phyloP scores from a whole-genome alignment of 805 yeast species.

The Candida montana region DNA sequence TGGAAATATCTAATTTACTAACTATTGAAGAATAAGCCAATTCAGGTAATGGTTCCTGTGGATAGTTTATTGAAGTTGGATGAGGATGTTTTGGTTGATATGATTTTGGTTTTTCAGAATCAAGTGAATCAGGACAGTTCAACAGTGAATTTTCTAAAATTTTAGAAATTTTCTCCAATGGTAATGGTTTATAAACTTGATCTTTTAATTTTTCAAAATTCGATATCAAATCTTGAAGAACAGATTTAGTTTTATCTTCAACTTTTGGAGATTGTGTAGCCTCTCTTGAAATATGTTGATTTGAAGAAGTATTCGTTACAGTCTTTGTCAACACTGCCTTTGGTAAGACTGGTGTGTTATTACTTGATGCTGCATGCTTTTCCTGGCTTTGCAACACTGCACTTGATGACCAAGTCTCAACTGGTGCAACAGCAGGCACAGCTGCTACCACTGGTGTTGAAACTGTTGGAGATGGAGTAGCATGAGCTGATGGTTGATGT shows the following conservation, averaged over 20 bases:
- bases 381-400: slow-evolving; percentile 1
- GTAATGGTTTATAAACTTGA: slow-evolving; percentile 47
- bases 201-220: slow-evolving; percentile 29
- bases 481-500: not conserved
- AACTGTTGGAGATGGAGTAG: not conserved
- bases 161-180: slow-evolving; percentile 47
- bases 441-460: not conserved
- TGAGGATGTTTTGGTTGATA: slow-evolving; percentile 75
- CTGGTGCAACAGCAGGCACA: not conserved
- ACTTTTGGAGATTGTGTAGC: slow-evolving; percentile 13
- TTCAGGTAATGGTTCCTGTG: slow-evolving; percentile 62
- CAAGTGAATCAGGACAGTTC: slow-evolving; percentile 90
- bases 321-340: slow-evolving; percentile 6
- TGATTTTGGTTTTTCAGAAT: slow-evolving; percentile 74
- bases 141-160: slow-evolving; percentile 72
- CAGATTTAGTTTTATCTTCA: slow-evolving; percentile 2
- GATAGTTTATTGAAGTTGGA: slow-evolving; percentile 87
- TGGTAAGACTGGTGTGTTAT: slow-evolving; percentile 10
- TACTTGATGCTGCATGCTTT: not conserved
- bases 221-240: slow-evolving; percentile 24
- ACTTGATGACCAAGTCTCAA: slow-evolving; percentile 8
- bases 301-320: slow-evolving; percentile 7
- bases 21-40: slow-evolving; percentile 54
- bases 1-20: slow-evolving; percentile 75
- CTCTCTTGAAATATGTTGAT: slow-evolving; percentile 5